Base-by-base conservation (phyloP, 495 filamentous ascomycete species). In the Evernia prunastri region DNA sequence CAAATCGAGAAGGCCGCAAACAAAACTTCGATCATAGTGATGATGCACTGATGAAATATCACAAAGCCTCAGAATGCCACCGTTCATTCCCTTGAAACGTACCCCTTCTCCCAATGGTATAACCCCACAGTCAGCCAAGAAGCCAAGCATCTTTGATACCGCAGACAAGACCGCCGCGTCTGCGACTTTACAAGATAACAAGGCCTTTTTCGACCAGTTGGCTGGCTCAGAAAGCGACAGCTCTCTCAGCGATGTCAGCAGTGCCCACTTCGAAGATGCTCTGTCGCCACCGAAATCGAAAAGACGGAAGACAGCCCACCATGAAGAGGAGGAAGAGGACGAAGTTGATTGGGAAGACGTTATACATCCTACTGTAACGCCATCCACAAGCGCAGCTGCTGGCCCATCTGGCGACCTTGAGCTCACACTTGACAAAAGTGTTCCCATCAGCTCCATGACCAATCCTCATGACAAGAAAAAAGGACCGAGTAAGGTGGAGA, bases 281-380 rank as follows among this genome's bases (percentile, higher is more conserved):
- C 23, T 83, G n/a, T 61, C 79, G 69, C 62, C 73, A 66, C 66
- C 63, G 66, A 59, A 23, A 58, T 63, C 56, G 67, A 45, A 67
- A 40, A 62, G 51, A 58, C 40, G 69, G 36, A 74, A 71, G 60
- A 63, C 54, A 58, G 69, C 23, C 54, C 69, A 56, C 72, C 27
- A 72, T n/a, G 71, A 75, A 8, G 75, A 83, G 1, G 79, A 84
- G 0, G 80, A 79, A 8, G 81, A 84, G 4, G 88, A 89, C 37
- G 86, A 86, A 51, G 80, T 90, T 59, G 89, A 95, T 67, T 96
- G 94, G 80, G 93, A 96, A 77, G 91, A 96, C 77, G 91, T 93
- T 6, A 78, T 86, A 33, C 79, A 82, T 33, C 71, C 72, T 42
- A 27, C 51, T 51, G 66, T 67, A 7, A 70, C 65, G 11, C 71